Evolutionary conservation across 108 stramenopile species (phyloP), one percentile per base, ranked within the genome.

Genomic region (Pseudonitzschia delicatissima): DNA sequence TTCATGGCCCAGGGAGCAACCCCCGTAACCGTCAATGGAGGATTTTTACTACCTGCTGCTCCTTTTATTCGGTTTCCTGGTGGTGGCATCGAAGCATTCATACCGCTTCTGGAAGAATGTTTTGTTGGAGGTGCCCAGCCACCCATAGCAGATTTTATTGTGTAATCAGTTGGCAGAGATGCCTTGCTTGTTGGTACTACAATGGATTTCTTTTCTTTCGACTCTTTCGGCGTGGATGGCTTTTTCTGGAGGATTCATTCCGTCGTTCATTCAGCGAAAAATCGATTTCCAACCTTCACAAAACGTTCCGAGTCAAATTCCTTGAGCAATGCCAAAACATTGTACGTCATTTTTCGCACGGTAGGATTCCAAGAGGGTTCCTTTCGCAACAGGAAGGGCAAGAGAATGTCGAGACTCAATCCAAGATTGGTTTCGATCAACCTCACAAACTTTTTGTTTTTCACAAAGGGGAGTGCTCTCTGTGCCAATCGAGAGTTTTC

Each of bases 361-460:
- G 92, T 93, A 40, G 92, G 92, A 74, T 93, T 93, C 92, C 92
- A 93, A 1, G 92, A 83, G 12, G 69, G 66, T 31, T 73, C 74
- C 3, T 51, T 63, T 12, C 86, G 77, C 45, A 82, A 82, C 9
- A 92, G 66, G 18, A 80, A 82, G 5, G 78, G 77, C n/a, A 92
- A 62, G 57, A 89, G 66, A 26, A 76, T 53, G 26, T 64, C 47
- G 47, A 86, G 62, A n/a, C 64, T 69, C 9, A 63, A 57, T 21
- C 71, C 34, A 31, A 79, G 68, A 23, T 82, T 62, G 8, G 42
- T 45, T 21, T 65, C 27, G 6, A 87, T 65, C 50, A 88, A 61
- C 0, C 40, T 45, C 23, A 53, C 42, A 72, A 93, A 90, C 5
- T 67, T 62, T 48, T 77, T 50, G 57, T 88, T 93, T 36, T 67